A percentile compares a stretch with the other conserved stretches of the same genome.
These are phyloP conservation scores for Neonectria ditissima DNA, from an alignment of 2,329 filamentous ascomycete genomes.

Conservation along the genomic window DNA sequence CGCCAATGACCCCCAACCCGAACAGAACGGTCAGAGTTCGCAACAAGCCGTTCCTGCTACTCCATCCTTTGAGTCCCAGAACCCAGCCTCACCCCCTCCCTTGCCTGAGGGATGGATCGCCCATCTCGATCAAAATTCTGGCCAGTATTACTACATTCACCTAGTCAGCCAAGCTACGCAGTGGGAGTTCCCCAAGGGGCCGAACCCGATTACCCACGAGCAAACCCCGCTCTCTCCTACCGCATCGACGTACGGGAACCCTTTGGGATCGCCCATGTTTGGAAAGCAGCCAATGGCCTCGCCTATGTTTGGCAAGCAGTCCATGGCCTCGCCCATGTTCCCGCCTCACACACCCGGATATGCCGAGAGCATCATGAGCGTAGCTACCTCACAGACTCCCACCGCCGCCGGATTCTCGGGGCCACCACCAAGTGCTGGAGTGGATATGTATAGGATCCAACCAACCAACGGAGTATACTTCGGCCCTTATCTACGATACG, in stretches of 20 bases:
- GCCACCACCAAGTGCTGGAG: conserved; percentile 87
- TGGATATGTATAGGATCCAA: conserved; percentile 93
- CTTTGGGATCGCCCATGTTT: conserved; percentile 75
- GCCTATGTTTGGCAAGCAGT: conserved; percentile 69
- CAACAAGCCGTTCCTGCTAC: conserved; percentile 60
- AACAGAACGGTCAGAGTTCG: conserved; percentile 61
- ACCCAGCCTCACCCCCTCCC: conserved; percentile 87
- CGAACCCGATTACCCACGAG: conserved; percentile 88
- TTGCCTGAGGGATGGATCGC: conserved; percentile 98
- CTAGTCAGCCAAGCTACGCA: conserved; percentile 94
- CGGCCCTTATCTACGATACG: conserved; percentile 93
- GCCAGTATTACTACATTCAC: conserved; percentile 99
- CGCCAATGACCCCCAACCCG: conserved; percentile 80
- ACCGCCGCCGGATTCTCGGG: conserved; percentile 86
- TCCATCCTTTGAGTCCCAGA: conserved; percentile 56
- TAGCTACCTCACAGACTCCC: conserved; percentile 78
- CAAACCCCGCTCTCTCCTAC: conserved; percentile 85
- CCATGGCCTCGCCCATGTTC: conserved; percentile 82
- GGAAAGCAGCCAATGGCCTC: conserved; percentile 70
- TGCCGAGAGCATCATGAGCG: conserved; percentile 86
- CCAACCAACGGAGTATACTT: conserved; percentile 99
- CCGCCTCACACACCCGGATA: conserved; percentile 86
- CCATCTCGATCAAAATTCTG: conserved; percentile 93
- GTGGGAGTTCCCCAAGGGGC: conserved; percentile 98
- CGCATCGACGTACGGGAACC: conserved; percentile 80